Percentiles rank a stretch among this genome's conserved stretches.
phyloP scores from a whole-genome alignment of 306 rosid genomes.

The Vigna trinervia region DNA sequence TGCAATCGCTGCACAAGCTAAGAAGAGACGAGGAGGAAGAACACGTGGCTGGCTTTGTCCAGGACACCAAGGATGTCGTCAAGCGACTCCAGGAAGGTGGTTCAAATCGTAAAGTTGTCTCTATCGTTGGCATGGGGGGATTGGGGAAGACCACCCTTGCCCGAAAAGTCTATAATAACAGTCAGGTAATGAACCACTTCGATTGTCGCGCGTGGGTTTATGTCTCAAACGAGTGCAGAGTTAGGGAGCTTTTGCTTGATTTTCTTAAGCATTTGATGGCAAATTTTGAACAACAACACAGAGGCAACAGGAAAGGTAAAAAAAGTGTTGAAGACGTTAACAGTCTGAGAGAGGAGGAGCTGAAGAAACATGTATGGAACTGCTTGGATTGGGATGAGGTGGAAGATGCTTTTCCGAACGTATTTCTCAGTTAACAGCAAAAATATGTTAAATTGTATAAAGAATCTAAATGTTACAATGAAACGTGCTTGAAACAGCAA shows the following conservation, averaged over 20 bases:
- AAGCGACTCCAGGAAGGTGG: neutral
- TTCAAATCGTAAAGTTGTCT: neutral
- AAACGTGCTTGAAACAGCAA: no score
- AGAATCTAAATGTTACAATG: no score
- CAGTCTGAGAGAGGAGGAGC: no score
- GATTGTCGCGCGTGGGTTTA: no score
- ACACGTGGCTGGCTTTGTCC: neutral
- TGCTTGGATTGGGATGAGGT: slow-evolving; percentile 36
- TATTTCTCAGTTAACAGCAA: no score
- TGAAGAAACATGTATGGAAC: neutral
- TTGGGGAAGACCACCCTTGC: slow-evolving; percentile 43
- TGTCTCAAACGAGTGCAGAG: no score
- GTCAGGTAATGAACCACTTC: neutral
- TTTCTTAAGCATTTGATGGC: no score
- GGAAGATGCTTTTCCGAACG: slow-evolving; percentile 13
- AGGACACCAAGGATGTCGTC: neutral
- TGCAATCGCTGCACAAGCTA: neutral
- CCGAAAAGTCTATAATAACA: slow-evolving; percentile 7
- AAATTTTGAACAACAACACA: no score
- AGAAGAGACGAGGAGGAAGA: slow-evolving; percentile 41
- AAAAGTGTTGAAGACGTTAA: no score
- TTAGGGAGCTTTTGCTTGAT: no score
- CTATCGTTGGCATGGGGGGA: slow-evolving; percentile 36
- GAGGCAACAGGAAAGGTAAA: no score
- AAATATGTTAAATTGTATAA: neutral